These are phyloP conservation scores for Cytospora paraplurivora DNA, from an alignment of 2,329 filamentous ascomycete species.

Conservation along the genomic window DNA sequence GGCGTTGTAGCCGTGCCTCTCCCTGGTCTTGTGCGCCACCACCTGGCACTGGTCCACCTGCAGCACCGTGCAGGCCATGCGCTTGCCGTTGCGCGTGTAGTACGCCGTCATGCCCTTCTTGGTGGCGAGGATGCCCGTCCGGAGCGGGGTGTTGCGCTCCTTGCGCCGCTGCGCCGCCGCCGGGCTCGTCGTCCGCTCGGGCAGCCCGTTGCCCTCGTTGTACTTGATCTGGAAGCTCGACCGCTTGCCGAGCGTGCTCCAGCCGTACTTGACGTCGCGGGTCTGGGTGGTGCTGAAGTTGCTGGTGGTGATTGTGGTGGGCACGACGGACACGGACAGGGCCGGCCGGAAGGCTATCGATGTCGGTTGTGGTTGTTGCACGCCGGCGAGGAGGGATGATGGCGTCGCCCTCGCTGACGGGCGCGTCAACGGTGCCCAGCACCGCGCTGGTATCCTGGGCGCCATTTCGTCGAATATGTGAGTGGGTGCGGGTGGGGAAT, in stretches of 20 bases:
- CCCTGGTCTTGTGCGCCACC: conserved; percentile 78
- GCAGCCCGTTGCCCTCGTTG: conserved; percentile 62
- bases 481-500: not conserved
- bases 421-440: conserved; percentile 44
- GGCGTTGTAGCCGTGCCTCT: conserved; percentile 86
- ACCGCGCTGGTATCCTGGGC: conserved; percentile 48
- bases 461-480: conserved; percentile 43
- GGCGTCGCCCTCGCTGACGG: conserved; percentile 13
- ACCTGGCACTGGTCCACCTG: conserved; percentile 94
- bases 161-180: conserved; percentile 63
- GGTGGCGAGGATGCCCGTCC: conserved; percentile 79
- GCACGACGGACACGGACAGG: conserved; percentile 47
- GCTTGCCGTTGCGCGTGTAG: conserved; percentile 76
- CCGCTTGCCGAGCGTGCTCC: conserved; percentile 53
- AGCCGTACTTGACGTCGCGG: conserved; percentile 61
- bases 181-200: conserved; percentile 58
- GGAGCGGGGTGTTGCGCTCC: conserved; percentile 61
- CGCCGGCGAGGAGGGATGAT: conserved; percentile 34
- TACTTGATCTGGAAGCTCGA: conserved; percentile 57
- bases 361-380: conserved; percentile 26
- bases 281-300: conserved; percentile 16
- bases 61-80: conserved; percentile 86
- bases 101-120: conserved; percentile 97
- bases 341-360: conserved; percentile 38
- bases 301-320: conserved; percentile 37